Percentiles rank a stretch among this genome's conserved stretches.
phyloP scores from a whole-genome alignment of 2,329 filamentous ascomycete genomes.

The Allantophomopsis lycopodina region DNA sequence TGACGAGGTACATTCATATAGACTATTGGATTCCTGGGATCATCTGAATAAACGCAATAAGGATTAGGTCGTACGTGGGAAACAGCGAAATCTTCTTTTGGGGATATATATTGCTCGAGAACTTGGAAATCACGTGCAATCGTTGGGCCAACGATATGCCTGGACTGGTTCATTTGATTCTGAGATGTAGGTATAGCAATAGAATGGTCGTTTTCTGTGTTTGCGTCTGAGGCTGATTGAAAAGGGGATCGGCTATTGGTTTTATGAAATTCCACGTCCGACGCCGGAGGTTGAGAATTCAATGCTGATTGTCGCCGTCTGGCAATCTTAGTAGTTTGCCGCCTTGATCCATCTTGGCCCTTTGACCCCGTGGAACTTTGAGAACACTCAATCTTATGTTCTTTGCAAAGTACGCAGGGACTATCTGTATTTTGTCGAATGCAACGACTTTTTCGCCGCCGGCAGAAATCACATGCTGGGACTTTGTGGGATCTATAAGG shows the following conservation, averaged over 20 bases:
- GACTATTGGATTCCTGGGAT: constrained; percentile 29
- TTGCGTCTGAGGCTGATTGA: not conserved
- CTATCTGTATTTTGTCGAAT: constrained; percentile 38
- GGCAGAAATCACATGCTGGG: constrained; percentile 44
- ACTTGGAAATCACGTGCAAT: constrained; percentile 46
- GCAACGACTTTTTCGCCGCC: constrained; percentile 46
- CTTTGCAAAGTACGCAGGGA: constrained; percentile 41
- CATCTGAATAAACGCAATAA: constrained; percentile 25
- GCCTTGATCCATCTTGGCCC: not conserved
- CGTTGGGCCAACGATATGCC: constrained; percentile 45
- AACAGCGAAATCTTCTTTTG: constrained; percentile 19
- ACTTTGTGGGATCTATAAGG: constrained; percentile 49
- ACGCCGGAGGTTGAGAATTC: constrained; percentile 2
- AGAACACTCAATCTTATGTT: constrained; percentile 38
- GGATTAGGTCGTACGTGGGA: constrained; percentile 19
- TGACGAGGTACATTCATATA: constrained; percentile 13
- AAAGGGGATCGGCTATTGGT: too few relatives aligned
- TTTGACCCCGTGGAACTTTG: constrained; percentile 6
- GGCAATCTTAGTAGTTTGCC: not conserved
- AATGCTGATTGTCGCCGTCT: not conserved
- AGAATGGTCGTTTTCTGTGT: not conserved
- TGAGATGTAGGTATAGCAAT: constrained; percentile 3
- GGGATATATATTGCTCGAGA: constrained; percentile 41
- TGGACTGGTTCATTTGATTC: constrained; percentile 23
- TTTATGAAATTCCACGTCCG: too few relatives aligned